Base-by-base conservation (phyloP, 371 early-diverging fungal genomes). In the Zopfochytrium polystomum region DNA sequence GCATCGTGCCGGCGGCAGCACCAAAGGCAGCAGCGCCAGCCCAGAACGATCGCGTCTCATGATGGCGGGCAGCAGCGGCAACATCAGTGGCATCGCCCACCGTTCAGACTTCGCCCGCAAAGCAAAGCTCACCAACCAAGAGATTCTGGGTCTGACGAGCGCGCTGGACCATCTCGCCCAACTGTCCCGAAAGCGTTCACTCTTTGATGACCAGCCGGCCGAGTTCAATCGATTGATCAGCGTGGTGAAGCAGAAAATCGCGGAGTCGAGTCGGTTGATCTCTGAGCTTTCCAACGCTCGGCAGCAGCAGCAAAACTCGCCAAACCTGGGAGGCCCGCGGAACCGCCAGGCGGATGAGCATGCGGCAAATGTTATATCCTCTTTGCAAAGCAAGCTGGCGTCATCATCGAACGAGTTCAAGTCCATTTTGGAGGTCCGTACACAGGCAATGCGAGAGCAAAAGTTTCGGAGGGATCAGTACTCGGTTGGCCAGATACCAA, bases 171-270 rank as follows among this genome's bases (percentile, higher is more conserved):
- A 74, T 54, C 70, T 79, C 32, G 65, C 75, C 0, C 63, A 23
- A 6, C 68, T 79, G 30, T 77, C 79, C 18, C 72, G 73, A 50
- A 70, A 72, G 43, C 76, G 77, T 57, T 65, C 77, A 11, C 64
- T 79, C 2, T 79, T 79, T 50, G 79, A 79, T 65, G 79, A 79
- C 61, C 71, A 72, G 43, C 80, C 80, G 4, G 65, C 69, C n/a
- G 77, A 80, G 51, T 75, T 79, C 63, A 85, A 94, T 87, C 91
- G 92, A 73, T 80, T 97, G 67, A 92, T 94, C 22, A 85, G 84
- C 68, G 85, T 90, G 50, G 94, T 96, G 66, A 96, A 96, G 73
- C 92, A 92, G 83, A 91, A 95, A 61, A 94, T 97, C 64, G 93
- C 92, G 30, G 86, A 87, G 52, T 79, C 96, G 50, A 93, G 93